Conservation (phyloP, 108 stramenopile species). For the Nitzschia putrida region DNA sequence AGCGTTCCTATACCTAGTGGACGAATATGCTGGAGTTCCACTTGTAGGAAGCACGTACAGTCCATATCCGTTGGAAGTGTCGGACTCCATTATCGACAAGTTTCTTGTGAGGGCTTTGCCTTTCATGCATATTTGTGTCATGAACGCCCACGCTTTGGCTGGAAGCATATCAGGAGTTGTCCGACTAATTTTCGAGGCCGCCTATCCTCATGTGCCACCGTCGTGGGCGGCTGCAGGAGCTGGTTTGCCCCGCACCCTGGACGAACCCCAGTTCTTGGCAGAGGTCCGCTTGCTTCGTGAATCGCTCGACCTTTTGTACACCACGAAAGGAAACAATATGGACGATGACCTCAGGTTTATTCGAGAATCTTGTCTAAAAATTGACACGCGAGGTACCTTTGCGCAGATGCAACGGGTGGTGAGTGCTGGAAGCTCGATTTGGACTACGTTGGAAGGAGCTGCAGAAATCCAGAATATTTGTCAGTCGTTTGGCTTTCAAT, state of each 20-base stretch:
- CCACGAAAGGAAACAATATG: constrained; percentile 13
- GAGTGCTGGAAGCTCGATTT: constrained; percentile 35
- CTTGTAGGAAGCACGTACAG: constrained; percentile 13
- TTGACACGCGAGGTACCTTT: constrained; percentile 45
- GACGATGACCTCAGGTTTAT: constrained; percentile 27
- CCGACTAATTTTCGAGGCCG: constrained; percentile 54
- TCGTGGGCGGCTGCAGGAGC: constrained; percentile 35
- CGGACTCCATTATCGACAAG: constrained; percentile 31
- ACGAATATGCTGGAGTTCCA: constrained; percentile 61
- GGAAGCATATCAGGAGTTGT: constrained; percentile 50
- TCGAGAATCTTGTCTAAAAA: constrained; percentile 37
- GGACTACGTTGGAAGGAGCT: constrained; percentile 34
- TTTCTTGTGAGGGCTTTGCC: constrained; percentile 42
- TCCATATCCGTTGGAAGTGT: constrained; percentile 43
- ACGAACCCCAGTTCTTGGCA: constrained; percentile 25
- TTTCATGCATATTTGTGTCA: constrained; percentile 59
- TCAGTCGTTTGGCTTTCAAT: constrained; percentile 23
- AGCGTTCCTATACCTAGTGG: constrained; percentile 63
- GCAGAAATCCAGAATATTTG: constrained; percentile 25
- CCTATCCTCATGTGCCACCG: constrained; percentile 52
- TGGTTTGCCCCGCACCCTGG: constrained; percentile 34
- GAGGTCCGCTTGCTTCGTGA: constrained; percentile 32
- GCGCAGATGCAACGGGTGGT: constrained; percentile 45
- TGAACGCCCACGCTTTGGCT: constrained; percentile 39
- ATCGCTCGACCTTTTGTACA: constrained; percentile 18